Conservation (phyloP, 805 yeast species). For the Clavispora santaluciae region DNA sequence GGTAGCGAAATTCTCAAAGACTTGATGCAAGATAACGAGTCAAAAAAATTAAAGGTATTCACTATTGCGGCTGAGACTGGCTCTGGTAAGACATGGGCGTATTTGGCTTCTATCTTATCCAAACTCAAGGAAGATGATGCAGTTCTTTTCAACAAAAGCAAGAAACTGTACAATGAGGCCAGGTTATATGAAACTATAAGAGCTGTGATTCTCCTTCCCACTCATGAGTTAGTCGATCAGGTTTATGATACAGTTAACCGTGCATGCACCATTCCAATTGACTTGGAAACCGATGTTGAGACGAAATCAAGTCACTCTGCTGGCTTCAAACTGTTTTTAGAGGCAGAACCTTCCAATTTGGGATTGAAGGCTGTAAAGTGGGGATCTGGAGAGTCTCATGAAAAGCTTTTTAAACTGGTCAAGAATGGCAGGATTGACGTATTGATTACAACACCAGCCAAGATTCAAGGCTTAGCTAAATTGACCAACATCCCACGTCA, state of each 20-base stretch:
- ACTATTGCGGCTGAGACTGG: conserved; percentile 96
- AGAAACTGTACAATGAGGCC: conserved; percentile 18
- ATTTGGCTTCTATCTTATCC: conserved; percentile 70
- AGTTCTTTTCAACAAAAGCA: conserved; percentile 17
- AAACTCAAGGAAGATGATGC: conserved; percentile 57
- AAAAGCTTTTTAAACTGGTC: conserved; percentile 43
- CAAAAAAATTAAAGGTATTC: conserved; percentile 48
- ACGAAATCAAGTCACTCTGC: conserved; percentile 15
- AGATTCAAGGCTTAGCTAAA: conserved; percentile 43
- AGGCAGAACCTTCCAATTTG: conserved; percentile 25
- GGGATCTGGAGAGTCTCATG: conserved; percentile 57
- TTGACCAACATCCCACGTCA: conserved; percentile 27
- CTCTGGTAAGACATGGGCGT: conserved; percentile 93
- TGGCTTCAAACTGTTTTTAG: conserved; percentile 20
- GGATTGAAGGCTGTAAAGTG: conserved; percentile 50
- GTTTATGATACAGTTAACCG: conserved; percentile 46
- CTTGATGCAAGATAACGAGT: conserved; percentile 25
- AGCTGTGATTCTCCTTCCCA: conserved; percentile 79
- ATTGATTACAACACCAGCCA: conserved; percentile 81
- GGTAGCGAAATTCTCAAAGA: conserved; percentile 24
- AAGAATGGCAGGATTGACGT: conserved; percentile 58
- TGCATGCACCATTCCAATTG: conserved; percentile 24
- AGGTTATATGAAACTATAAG: conserved; percentile 42
- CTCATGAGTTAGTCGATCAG: conserved; percentile 83
- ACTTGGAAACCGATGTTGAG: conserved; percentile 14